phyloP scores from a whole-genome alignment of 805 yeast genomes.

The Pichia ethanolica region DNA sequence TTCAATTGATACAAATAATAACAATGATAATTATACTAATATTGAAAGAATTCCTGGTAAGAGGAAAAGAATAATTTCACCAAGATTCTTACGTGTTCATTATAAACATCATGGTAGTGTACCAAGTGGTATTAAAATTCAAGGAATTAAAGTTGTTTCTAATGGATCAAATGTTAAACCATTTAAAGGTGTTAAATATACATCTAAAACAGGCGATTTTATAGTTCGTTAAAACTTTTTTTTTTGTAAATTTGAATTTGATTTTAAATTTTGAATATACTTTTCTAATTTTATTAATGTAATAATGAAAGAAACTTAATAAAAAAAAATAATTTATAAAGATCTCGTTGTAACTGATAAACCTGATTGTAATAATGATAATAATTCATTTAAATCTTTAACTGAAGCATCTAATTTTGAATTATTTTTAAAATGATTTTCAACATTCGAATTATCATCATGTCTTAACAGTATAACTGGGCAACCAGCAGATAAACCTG shows the following conservation, averaged over 20 bases:
- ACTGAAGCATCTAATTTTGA: conserved; percentile 25
- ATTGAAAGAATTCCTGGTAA: background rate
- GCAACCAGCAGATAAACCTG: conserved; percentile 60
- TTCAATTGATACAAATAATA: conserved; percentile 1
- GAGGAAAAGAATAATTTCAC: conserved; percentile 18
- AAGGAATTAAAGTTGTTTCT: conserved; percentile 46
- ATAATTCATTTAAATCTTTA: conserved; percentile 31
- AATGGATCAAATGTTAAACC: conserved; percentile 64
- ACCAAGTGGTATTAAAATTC: conserved; percentile 71
- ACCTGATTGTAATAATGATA: conserved; percentile 30
- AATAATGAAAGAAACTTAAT: too few species aligned
- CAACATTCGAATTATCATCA: conserved; percentile 40
- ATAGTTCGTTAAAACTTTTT: conserved; percentile 29
- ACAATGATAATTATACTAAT: conserved; percentile 7
- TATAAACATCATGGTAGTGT: conserved; percentile 61
- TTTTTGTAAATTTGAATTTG: too few species aligned
- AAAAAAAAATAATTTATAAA: too few species aligned
- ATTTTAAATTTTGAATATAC: too few species aligned
- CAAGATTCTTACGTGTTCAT: conserved; percentile 39
- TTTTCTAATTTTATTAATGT: too few species aligned
- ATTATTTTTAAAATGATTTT: conserved; percentile 24
- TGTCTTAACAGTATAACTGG: conserved; percentile 47
- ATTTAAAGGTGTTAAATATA: conserved; percentile 85
- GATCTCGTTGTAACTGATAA: conserved; percentile 16
- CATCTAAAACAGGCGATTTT: conserved; percentile 55